A percentile compares a stretch with the other conserved stretches of the same genome.
These are phyloP conservation scores for Arthroderma sp. DNA, from an alignment of 2,329 filamentous ascomycete genomes.

Conservation along the genomic window DNA sequence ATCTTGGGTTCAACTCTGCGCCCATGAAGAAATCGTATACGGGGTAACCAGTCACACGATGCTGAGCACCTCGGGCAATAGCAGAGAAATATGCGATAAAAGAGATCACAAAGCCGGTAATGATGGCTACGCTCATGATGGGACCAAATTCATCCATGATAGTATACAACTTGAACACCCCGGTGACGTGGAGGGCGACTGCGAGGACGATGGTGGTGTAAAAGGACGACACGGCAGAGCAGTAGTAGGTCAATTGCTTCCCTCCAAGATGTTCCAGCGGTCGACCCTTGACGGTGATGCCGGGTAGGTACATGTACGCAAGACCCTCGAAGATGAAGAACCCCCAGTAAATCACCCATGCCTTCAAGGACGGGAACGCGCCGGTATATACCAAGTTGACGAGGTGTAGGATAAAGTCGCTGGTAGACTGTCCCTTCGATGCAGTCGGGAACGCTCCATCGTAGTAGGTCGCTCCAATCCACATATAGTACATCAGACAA, in stretches of 20 bases:
- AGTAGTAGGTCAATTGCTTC: constrained; percentile 87
- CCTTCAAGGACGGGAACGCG: constrained; percentile 68
- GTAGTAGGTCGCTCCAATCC: constrained; percentile 90
- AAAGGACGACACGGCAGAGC: constrained; percentile 76
- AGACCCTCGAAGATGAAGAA: constrained; percentile 77
- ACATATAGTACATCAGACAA: constrained; percentile 98
- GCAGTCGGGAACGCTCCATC: constrained; percentile 66
- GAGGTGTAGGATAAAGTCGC: constrained; percentile 62
- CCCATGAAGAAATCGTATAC: constrained; percentile 90
- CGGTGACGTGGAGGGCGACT: constrained; percentile 63
- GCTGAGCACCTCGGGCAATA: constrained; percentile 63
- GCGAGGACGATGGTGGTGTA: constrained; percentile 70
- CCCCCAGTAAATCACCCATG: constrained; percentile 89
- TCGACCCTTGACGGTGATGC: constrained; percentile 79
- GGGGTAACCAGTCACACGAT: constrained; percentile 77
- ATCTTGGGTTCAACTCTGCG: constrained; percentile 70
- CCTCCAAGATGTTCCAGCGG: constrained; percentile 69
- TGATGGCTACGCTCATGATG: constrained; percentile 81
- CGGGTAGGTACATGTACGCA: constrained; percentile 76
- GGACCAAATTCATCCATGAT: constrained; percentile 92
- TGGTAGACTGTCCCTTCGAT: constrained; percentile 51
- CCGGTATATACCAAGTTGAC: constrained; percentile 63
- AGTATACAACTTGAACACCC: constrained; percentile 78
- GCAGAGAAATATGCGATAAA: constrained; percentile 80
- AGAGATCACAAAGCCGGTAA: constrained; percentile 75